phyloP scores from a whole-genome alignment of 2,329 filamentous ascomycete species.

The Paecilomyces dactylethromorphus region DNA sequence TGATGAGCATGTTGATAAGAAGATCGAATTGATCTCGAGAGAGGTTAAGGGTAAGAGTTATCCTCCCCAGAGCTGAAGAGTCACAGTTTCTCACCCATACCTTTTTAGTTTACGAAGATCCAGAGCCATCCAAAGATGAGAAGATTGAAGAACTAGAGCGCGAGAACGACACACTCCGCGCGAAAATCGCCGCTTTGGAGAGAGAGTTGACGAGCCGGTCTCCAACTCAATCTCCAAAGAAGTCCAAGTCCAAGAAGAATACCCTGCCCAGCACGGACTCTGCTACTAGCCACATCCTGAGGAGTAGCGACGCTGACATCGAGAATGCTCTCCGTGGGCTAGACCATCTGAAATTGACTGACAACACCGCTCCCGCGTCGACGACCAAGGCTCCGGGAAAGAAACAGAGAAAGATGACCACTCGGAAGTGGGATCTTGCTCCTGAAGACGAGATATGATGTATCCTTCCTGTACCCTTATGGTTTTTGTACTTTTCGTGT shows the following conservation, averaged over 20 bases:
- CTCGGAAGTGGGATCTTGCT: conserved; percentile 42
- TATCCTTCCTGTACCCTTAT: neutral
- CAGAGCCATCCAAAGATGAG: conserved; percentile 48
- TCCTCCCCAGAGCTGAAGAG: neutral
- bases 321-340: conserved; percentile 33
- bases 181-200: conserved; percentile 58
- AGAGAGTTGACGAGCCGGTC: conserved; percentile 60
- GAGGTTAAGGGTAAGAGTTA: conserved; percentile 41
- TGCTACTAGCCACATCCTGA: conserved; percentile 20
- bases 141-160: conserved; percentile 58
- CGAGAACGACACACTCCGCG: conserved; percentile 64
- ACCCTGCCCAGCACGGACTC: conserved; percentile 12
- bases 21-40: conserved; percentile 66
- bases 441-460: conserved; percentile 32
- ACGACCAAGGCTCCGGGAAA: conserved; percentile 26
- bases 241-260: conserved; percentile 28
- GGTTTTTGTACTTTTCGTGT: neutral
- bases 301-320: conserved; percentile 32
- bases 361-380: conserved; percentile 21
- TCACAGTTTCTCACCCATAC: neutral
- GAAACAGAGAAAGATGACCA: conserved; percentile 38
- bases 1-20: conserved; percentile 81
- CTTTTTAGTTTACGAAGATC: conserved; percentile 40
- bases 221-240: conserved; percentile 47
- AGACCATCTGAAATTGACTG: conserved; percentile 32